A percentile compares a stretch with the other conserved stretches of the same genome.
Conservation (phyloP, 306 rosid species). For the Prunus fruticosa region DNA sequence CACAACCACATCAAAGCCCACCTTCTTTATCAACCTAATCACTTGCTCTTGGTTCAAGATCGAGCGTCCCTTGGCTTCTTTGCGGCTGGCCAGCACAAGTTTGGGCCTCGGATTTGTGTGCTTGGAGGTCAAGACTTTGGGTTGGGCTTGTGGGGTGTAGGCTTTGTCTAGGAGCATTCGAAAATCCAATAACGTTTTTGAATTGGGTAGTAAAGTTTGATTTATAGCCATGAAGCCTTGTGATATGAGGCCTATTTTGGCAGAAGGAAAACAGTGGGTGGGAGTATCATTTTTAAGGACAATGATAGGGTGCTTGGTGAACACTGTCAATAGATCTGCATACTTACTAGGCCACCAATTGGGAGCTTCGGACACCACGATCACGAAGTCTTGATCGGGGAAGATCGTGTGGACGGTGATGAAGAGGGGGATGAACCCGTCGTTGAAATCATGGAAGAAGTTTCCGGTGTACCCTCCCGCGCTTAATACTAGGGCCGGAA, state of each 20-base stretch:
- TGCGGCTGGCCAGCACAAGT: conserved; percentile 22
- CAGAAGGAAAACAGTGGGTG: conserved; percentile 43
- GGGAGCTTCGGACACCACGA: conserved; percentile 31
- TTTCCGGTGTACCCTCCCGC: conserved; percentile 53
- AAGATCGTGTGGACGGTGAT: conserved; percentile 41
- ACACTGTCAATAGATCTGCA: conserved; percentile 16
- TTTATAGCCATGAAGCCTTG: conserved; percentile 43
- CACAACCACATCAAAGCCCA: conserved; percentile 42
- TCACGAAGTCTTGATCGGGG: conserved; percentile 24
- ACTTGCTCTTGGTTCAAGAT: conserved; percentile 30
- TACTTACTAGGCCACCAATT: conserved; percentile 47
- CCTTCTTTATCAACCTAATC: not conserved
- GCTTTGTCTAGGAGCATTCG: conserved; percentile 16
- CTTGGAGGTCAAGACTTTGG: not conserved
- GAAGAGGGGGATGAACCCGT: conserved; percentile 51
- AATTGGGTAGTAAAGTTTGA: conserved; percentile 28
- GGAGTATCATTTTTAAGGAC: conserved; percentile 6
- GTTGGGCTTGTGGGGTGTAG: not conserved
- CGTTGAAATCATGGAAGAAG: conserved; percentile 51
- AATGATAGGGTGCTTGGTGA: conserved; percentile 32
- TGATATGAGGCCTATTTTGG: conserved; percentile 31
- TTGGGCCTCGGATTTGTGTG: not conserved
- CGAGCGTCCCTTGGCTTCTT: conserved; percentile 11
- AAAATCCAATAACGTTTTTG: conserved; percentile 36
- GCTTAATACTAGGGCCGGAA: conserved; percentile 47